Evolutionary conservation across 805 yeast species (phyloP).

Genomic region (Yamadazyma sp.): DNA sequence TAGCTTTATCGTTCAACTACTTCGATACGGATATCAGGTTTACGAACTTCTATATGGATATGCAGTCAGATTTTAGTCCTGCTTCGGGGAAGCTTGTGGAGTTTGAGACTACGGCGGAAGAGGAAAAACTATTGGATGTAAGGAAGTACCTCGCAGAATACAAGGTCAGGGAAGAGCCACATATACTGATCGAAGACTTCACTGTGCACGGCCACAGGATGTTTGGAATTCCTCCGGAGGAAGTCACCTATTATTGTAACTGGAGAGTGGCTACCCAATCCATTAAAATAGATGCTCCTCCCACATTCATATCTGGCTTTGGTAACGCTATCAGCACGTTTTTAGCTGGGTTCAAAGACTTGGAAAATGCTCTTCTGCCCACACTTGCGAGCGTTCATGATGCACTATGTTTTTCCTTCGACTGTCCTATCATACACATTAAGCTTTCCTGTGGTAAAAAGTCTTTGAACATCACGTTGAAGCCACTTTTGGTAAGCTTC

Average conservation of each 20-base stretch:
- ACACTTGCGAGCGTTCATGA: constrained; percentile 61
- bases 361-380: constrained; percentile 70
- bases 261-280: constrained; percentile 82
- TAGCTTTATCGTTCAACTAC: constrained; percentile 61
- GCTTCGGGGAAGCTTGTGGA: constrained; percentile 38
- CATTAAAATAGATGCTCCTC: constrained; percentile 51
- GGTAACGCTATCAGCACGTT: constrained; percentile 45
- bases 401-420: constrained; percentile 62
- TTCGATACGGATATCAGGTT: constrained; percentile 81
- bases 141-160: constrained; percentile 10
- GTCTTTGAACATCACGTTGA: constrained; percentile 18
- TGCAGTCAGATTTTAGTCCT: constrained; percentile 73
- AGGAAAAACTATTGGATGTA: constrained; percentile 21
- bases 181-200: constrained; percentile 57
- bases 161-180: constrained; percentile 26
- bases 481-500: constrained; percentile 38
- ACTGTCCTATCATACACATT: constrained; percentile 48
- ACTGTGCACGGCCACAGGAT: constrained; percentile 83
- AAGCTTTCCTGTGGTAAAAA: constrained; percentile 25
- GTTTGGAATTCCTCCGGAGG: constrained; percentile 89
- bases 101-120: constrained; percentile 20
- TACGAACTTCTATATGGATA: constrained; percentile 90
- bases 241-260: constrained; percentile 83
- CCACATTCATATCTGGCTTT: constrained; percentile 46
- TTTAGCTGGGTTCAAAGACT: constrained; percentile 64